These are phyloP conservation scores for Penicillium crystallinum DNA, from an alignment of 495 filamentous ascomycete genomes.

Conservation along the genomic window DNA sequence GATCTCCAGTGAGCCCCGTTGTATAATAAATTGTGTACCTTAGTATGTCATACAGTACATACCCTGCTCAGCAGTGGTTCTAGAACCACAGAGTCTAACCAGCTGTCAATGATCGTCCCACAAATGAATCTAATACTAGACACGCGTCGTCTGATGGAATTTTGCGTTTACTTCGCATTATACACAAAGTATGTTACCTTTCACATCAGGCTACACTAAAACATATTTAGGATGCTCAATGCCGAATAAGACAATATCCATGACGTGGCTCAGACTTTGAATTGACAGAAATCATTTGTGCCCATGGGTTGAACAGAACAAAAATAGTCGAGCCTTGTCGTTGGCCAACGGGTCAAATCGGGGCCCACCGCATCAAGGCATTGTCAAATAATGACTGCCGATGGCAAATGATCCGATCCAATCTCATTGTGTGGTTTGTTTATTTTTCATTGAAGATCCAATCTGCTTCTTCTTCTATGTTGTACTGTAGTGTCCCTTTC, in stretches of 20 bases:
- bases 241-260: not conserved
- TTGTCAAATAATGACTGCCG: conserved; percentile 7
- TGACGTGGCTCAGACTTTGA: not conserved
- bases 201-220: too few relatives aligned
- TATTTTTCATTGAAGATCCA: not conserved
- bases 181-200: too few relatives aligned
- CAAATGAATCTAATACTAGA: too few relatives aligned
- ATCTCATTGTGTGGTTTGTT: conserved; percentile 1
- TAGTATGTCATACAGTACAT: not conserved
- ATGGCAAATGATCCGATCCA: conserved; percentile 12
- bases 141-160: too few relatives aligned
- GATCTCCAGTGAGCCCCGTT: too few relatives aligned
- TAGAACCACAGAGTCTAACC: too few relatives aligned
- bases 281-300: not conserved
- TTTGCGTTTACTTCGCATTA: too few relatives aligned
- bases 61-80: too few relatives aligned
- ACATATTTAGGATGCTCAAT: too few relatives aligned
- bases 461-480: not conserved
- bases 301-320: conserved; percentile 8
- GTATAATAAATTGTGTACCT: too few relatives aligned
- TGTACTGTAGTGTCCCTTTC: not conserved
- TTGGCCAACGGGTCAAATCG: conserved; percentile 10
- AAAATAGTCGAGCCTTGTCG: conserved; percentile 10
- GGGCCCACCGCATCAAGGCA: conserved; percentile 9
- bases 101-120: too few relatives aligned